phyloP scores from a whole-genome alignment of 2,329 filamentous ascomycete species.

The Aspergillus uvarum region DNA sequence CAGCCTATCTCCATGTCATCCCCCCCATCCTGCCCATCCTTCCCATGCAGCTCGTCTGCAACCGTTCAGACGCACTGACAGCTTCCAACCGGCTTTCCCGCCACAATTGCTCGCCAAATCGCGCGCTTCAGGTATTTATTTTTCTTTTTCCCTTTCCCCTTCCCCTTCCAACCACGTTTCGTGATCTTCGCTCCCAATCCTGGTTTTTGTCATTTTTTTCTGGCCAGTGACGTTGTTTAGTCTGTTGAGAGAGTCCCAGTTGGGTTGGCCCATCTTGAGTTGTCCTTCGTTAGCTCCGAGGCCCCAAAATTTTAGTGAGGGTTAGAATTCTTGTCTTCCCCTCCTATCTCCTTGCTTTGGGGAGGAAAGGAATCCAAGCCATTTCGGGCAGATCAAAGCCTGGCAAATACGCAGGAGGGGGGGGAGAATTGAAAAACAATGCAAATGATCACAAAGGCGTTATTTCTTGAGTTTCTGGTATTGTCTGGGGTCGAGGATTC shows the following conservation, averaged over 20 bases:
- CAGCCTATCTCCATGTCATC: slow-evolving; percentile 18
- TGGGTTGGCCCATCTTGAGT: background rate
- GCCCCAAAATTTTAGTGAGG: slow-evolving; percentile 5
- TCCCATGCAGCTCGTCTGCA: slow-evolving; percentile 17
- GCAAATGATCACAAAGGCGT: background rate
- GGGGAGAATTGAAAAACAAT: background rate
- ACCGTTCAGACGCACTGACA: slow-evolving; percentile 18
- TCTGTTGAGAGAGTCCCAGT: too few relatives aligned
- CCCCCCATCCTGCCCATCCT: slow-evolving; percentile 19
- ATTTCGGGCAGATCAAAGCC: background rate
- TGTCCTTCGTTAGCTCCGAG: slow-evolving; percentile 3
- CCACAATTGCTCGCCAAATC: background rate
- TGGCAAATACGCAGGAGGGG: background rate
- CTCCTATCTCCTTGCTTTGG: slow-evolving; percentile 12
- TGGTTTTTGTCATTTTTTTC: background rate
- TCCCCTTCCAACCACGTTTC: background rate
- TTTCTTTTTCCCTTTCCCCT: background rate
- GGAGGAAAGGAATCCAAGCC: background rate
- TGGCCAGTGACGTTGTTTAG: background rate
- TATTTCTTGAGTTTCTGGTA: background rate
- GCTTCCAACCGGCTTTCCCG: slow-evolving; percentile 11
- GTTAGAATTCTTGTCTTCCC: slow-evolving; percentile 11
- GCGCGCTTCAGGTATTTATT: background rate
- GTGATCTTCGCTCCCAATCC: background rate
- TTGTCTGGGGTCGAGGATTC: background rate